A percentile compares a stretch with the other conserved stretches of the same genome.
phyloP scores from a whole-genome alignment of 2,329 filamentous ascomycete genomes.

The Clathrospora elynae region DNA sequence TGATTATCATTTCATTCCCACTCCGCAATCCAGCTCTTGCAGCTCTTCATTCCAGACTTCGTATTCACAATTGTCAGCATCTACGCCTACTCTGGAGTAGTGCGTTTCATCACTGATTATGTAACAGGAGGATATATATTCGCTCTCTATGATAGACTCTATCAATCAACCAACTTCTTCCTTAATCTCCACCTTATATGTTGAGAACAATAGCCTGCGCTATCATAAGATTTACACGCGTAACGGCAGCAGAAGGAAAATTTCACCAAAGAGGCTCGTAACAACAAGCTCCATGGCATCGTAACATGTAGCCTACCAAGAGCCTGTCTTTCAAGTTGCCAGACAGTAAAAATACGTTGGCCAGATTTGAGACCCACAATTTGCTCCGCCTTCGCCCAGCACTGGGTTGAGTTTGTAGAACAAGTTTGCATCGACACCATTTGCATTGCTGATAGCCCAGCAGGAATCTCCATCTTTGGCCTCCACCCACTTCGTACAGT shows the following conservation, averaged over 20 bases:
- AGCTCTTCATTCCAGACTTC: too few relatives aligned
- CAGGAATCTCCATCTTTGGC: too few relatives aligned
- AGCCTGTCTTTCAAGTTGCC: background rate
- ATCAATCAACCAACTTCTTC: conserved; percentile 8
- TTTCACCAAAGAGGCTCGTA: too few relatives aligned
- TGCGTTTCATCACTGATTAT: conserved; percentile 9
- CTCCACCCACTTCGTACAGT: background rate
- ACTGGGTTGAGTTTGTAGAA: conserved; percentile 1
- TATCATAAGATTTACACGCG: too few relatives aligned
- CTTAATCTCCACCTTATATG: background rate
- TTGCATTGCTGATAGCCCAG: background rate
- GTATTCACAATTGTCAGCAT: conserved; percentile 2
- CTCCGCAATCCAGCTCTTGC: too few relatives aligned
- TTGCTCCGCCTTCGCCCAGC: background rate
- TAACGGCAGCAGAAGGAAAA: too few relatives aligned
- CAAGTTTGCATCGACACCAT: background rate
- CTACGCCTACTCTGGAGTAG: conserved; percentile 3
- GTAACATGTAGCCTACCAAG: background rate
- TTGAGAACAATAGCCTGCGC: too few relatives aligned
- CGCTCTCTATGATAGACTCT: conserved; percentile 4
- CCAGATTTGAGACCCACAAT: conserved; percentile 4
- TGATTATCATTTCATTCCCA: too few relatives aligned
- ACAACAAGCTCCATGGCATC: background rate
- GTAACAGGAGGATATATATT: conserved; percentile 9
- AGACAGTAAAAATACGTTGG: conserved; percentile 4